Conservation (phyloP, 1,139 yeast genomes). For the Saccharomyces hybrid region DNA sequence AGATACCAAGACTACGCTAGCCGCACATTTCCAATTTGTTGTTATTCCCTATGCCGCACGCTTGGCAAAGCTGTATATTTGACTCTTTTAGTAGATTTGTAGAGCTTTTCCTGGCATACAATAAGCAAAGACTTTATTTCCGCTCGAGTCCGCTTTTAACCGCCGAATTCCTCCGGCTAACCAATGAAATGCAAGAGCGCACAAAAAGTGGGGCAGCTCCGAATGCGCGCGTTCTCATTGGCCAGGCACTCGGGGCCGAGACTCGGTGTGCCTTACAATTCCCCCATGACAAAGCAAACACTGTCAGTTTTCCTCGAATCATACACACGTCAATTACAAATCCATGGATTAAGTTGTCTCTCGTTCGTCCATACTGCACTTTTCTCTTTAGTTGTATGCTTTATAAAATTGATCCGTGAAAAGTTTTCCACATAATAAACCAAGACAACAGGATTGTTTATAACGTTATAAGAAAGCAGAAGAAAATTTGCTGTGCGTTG, state of each 20-base stretch:
- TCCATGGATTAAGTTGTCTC: not conserved
- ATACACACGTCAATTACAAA: not conserved
- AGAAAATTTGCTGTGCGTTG: not conserved
- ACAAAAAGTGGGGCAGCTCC: not conserved
- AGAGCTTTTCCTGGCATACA: not conserved
- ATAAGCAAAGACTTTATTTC: not conserved
- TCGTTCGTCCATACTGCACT: not conserved
- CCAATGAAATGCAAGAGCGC: conserved; percentile 1
- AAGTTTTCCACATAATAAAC: not conserved
- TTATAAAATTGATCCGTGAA: not conserved
- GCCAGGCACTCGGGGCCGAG: conserved; percentile 1
- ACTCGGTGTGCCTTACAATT: not conserved
- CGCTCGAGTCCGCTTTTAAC: not conserved
- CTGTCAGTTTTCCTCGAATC: not conserved
- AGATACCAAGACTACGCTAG: not conserved
- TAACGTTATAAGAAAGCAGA: not conserved
- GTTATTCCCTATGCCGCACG: not conserved
- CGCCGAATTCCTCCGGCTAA: not conserved
- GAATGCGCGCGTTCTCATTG: not conserved
- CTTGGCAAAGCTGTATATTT: not conserved
- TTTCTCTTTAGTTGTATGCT: not conserved
- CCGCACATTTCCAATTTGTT: not conserved
- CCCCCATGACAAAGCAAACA: not conserved
- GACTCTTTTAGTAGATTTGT: not conserved
- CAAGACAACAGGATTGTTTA: not conserved